phyloP scores from a whole-genome alignment of 345 rosid species.

The Acer negundo region DNA sequence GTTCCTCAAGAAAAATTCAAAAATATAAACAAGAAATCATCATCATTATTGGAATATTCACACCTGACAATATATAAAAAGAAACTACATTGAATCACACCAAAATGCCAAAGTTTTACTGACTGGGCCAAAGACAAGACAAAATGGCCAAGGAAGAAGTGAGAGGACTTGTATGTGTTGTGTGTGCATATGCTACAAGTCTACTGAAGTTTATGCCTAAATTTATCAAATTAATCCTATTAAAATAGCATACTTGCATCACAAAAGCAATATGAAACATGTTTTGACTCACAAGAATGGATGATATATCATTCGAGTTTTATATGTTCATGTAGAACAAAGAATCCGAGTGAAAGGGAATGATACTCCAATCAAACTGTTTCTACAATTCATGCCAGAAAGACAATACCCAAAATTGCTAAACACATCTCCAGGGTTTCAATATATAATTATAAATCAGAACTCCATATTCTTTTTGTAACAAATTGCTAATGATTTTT shows the following conservation, averaged over 20 bases:
- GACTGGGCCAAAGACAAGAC: neutral
- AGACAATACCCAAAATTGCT: neutral
- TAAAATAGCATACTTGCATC: neutral
- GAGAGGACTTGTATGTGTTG: neutral
- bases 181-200: neutral
- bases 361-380: neutral
- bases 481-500: neutral
- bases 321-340: too few relatives aligned
- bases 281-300: neutral
- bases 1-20: neutral
- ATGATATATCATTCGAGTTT: neutral
- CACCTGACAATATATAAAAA: neutral
- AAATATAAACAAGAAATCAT: conserved; percentile 7
- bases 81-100: neutral
- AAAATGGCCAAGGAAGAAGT: neutral
- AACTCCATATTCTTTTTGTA: neutral
- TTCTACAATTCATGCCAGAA: neutral
- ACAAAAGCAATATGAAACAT: neutral
- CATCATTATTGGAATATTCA: neutral
- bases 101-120: neutral
- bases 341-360: neutral
- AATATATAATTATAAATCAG: too few relatives aligned
- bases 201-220: neutral
- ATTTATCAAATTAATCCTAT: neutral
- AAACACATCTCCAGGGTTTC: neutral